phyloP scores from a whole-genome alignment of 768 basidiomycete genomes.

The Kwoniella bestiolae region DNA sequence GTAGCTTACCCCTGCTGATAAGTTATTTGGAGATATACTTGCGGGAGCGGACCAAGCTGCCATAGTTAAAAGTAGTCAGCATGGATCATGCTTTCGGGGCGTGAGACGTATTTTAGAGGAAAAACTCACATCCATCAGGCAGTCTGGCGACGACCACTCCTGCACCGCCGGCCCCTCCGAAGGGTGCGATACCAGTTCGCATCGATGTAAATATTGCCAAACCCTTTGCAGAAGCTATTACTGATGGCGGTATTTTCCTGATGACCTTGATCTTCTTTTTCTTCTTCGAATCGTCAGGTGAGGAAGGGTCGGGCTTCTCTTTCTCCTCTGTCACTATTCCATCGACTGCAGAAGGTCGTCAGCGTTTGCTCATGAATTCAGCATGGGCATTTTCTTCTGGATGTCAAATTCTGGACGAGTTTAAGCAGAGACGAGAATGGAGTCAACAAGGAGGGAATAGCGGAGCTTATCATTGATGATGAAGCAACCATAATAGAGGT shows the following conservation, averaged over 20 bases:
- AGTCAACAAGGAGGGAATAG: too few species aligned
- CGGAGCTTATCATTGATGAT: too few species aligned
- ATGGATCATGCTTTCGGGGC: not conserved
- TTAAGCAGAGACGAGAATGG: too few species aligned
- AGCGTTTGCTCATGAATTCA: not conserved
- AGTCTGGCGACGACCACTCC: slow-evolving; percentile 57
- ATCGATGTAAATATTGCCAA: slow-evolving; percentile 56
- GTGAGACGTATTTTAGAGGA: not conserved
- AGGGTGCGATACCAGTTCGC: slow-evolving; percentile 55
- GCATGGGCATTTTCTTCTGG: too few species aligned
- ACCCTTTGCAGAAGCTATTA: slow-evolving; percentile 49
- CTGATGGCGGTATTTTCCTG: slow-evolving; percentile 55
- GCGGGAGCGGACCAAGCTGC: slow-evolving; percentile 56
- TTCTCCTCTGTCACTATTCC: slow-evolving; percentile 34
- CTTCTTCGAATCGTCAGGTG: slow-evolving; percentile 6
- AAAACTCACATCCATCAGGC: slow-evolving; percentile 54
- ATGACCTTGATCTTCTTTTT: slow-evolving; percentile 46
- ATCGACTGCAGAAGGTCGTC: not conserved
- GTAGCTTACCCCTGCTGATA: slow-evolving; percentile 49
- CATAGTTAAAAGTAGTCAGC: not conserved
- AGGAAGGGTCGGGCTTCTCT: slow-evolving; percentile 12
- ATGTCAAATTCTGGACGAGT: too few species aligned
- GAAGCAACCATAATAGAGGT: too few species aligned
- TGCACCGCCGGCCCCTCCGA: slow-evolving; percentile 57
- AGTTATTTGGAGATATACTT: slow-evolving; percentile 55